Base-by-base conservation (phyloP, 2,329 filamentous ascomycete genomes). In the Colletotrichum theobromicola region DNA sequence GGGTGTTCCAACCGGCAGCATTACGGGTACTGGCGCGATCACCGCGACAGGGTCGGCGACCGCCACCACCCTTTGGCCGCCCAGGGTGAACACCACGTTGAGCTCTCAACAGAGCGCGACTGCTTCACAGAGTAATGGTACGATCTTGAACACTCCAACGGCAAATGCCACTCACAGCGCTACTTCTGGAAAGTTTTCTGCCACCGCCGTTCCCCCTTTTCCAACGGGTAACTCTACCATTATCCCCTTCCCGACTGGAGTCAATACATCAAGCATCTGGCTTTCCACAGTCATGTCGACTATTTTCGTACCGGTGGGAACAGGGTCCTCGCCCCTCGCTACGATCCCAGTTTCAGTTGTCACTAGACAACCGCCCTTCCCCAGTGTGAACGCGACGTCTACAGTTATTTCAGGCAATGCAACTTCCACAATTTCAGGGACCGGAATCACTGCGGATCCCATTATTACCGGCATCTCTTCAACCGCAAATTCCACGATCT, bases 181-280 rank as follows among this genome's bases (percentile, higher is more conserved):
- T 7, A 7, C 61, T 1, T 24, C 64, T 4, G 30, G 70, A 42
- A 12, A 28, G 35, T 24, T 10, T 21, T 60, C 46, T 24, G 37
- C 28, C 1, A n/a, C 34, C 50, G n/a, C 13, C 67, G 1, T 4
- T n/a, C 42, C 72, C 10, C 68, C 72, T 4, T 74, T 72, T 5
- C 72, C 72, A 16, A 55, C 55, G 13, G 24, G 13, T 2, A 75
- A 75, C 32, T 75, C 37, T 1, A 60, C 66, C 21, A n/a, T 46
- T 10, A 1, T 21, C 21, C 42, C 42, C 5, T 46, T 46, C 42
- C 42, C 42, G 18, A 46, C 42, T 21, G 42, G 3, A 10, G 0
- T 1, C 42, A 46, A 46, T 46, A 13, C 42, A 0, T 46, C 42
- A 0, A 46, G 42, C 42, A 46, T 46, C 5, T 46, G 42, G 42